Base-by-base conservation (phyloP, 148 eudicot genomes). In the Arctostaphylos glauca region DNA sequence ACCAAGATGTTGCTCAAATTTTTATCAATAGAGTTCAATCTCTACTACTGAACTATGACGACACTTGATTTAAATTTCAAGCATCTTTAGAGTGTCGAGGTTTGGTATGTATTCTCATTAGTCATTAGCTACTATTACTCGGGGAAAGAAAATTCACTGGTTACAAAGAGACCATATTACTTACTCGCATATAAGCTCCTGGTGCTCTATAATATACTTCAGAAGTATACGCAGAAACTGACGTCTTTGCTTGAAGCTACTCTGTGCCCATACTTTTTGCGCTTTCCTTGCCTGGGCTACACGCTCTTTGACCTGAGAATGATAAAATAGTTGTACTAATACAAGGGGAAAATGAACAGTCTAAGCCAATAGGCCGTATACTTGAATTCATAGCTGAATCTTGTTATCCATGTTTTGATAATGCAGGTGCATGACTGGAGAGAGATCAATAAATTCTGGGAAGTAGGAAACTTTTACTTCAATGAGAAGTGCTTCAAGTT, bases 231-330 rank as follows among this genome's bases (percentile, higher is more conserved):
- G 94, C 81, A 96, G 84, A 86, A 96, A 96, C 82, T 92, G 95
- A 43, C 99, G 92, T 76, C 99, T 92, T 94, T 92, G 99, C 91
- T 96, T 96, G 90, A 94, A 96, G 94, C 91, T 92, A 85, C 99
- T 96, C 76, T 80, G 88, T n/a, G 92, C 97, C 99, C 99, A 96
- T 84, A 89, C 83, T 80, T 87, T 89, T 83, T 96, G 99, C 54
- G 99, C 98, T 86, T 94, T 96, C 86, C 94, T 94, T 76, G 97
- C 94, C 82, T 88, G 99, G 60, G 89, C 87, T 52, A 94, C 99
- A 80, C 92, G 98, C 87, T 96, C 98, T 85, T 86, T 87, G 54
- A 96, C 99, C 99, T 96, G 86, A 89, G 67, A 71, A 87, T n/a
- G 87, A 62, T 14, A 16, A 9, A 55, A n/a, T 62, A 78, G 46